These are phyloP conservation scores for Clonostachys sp. DNA, from an alignment of 2,329 filamentous ascomycete species.

Conservation along the genomic window DNA sequence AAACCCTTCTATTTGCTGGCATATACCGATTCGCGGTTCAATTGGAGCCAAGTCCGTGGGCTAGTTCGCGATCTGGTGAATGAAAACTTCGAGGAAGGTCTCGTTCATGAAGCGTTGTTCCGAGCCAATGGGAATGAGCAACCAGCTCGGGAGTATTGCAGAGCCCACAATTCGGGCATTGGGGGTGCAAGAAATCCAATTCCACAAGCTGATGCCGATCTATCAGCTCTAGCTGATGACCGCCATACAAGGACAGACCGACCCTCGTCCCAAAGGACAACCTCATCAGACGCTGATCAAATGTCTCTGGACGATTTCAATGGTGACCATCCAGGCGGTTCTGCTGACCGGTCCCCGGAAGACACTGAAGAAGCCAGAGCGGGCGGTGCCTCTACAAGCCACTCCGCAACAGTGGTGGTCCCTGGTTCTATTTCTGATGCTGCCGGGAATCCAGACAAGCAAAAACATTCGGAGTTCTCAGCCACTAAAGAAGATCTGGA, in stretches of 20 bases:
- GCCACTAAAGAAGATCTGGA: conserved; percentile 72
- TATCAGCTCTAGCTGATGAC: conserved; percentile 19
- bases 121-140: conserved; percentile 66
- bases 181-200: conserved; percentile 63
- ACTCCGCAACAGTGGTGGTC: neutral
- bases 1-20: conserved; percentile 34
- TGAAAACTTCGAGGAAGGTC: conserved; percentile 40
- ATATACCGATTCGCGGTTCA: conserved; percentile 35
- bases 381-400: too few relatives aligned
- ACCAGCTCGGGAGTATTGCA: conserved; percentile 70
- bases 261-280: conserved; percentile 14
- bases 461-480: conserved; percentile 8
- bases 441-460: neutral
- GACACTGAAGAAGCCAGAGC: conserved; percentile 9
- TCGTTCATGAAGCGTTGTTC: conserved; percentile 77
- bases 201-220: conserved; percentile 51
- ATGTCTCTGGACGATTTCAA: conserved; percentile 29
- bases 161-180: conserved; percentile 51
- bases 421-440: neutral
- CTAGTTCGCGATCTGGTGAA: conserved; percentile 24
- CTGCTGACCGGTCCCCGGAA: conserved; percentile 15
- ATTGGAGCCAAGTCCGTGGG: conserved; percentile 30
- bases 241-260: conserved; percentile 7
- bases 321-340: conserved; percentile 18
- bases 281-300: conserved; percentile 22